A percentile compares a stretch with the other conserved stretches of the same genome.
phyloP scores from a whole-genome alignment of 768 basidiomycete species.

The Suillus decipiens region DNA sequence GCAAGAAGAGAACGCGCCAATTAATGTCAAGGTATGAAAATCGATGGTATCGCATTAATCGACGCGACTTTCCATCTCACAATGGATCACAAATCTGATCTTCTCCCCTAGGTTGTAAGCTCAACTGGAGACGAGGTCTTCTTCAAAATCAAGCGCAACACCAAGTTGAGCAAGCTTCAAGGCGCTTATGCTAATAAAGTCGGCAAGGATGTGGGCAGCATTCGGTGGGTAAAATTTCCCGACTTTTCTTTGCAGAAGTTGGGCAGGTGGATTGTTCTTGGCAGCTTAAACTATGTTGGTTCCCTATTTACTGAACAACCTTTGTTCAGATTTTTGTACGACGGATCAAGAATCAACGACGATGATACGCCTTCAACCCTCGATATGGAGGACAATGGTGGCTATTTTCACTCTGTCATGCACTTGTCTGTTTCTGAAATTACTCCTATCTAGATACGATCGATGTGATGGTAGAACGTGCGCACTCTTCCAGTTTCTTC shows the following conservation, averaged over 20 bases:
- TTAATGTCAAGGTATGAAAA: conserved; percentile 73
- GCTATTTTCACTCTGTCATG: conserved; percentile 23
- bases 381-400: conserved; percentile 90
- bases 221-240: conserved; percentile 61
- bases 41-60: conserved; percentile 6
- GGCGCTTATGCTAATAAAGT: conserved; percentile 92
- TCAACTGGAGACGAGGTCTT: conserved; percentile 85
- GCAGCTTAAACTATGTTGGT: background rate
- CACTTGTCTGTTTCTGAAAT: conserved; percentile 8
- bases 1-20: conserved; percentile 58
- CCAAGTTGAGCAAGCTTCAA: conserved; percentile 90
- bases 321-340: conserved; percentile 81
- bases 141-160: conserved; percentile 96
- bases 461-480: conserved; percentile 97
- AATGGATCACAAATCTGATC: conserved; percentile 10
- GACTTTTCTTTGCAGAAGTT: background rate
- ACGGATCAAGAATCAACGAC: conserved; percentile 82
- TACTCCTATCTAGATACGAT: conserved; percentile 65
- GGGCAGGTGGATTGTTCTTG: background rate
- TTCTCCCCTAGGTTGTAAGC: conserved; percentile 60
- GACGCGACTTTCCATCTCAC: conserved; percentile 6
- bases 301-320: background rate
- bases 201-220: conserved; percentile 83
- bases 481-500: conserved; percentile 31
- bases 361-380: conserved; percentile 85